phyloP scores from a whole-genome alignment of 2,329 filamentous ascomycete species.

The Davidsoniella neocaledoniae region DNA sequence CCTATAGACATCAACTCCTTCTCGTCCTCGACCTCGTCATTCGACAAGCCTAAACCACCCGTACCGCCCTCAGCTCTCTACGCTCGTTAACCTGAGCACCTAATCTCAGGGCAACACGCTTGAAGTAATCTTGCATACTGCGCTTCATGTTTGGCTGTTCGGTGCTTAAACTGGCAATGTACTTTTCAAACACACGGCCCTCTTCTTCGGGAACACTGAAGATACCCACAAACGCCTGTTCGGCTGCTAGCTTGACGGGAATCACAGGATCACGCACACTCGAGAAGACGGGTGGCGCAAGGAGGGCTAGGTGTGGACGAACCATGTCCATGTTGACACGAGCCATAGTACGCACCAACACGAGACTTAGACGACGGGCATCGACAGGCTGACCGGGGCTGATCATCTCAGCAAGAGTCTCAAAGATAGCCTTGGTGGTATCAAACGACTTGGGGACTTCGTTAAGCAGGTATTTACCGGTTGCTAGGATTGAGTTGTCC shows the following conservation, averaged over 20 bases:
- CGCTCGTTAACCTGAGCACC: conserved; percentile 79
- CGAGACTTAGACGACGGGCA: conserved; percentile 69
- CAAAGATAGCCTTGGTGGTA: conserved; percentile 61
- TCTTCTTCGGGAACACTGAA: conserved; percentile 86
- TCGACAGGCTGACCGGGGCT: conserved; percentile 65
- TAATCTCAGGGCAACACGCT: conserved; percentile 69
- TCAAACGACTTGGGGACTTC: conserved; percentile 56
- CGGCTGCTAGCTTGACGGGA: conserved; percentile 85
- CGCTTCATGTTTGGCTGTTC: conserved; percentile 58
- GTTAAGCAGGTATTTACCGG: conserved; percentile 74
- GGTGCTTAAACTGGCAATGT: conserved; percentile 52
- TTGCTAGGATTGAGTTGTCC: conserved; percentile 75
- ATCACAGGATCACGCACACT: conserved; percentile 84
- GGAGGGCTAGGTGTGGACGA: conserved; percentile 59
- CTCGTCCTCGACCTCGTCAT: conserved; percentile 88
- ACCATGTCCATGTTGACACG: conserved; percentile 65
- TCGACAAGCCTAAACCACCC: conserved; percentile 69
- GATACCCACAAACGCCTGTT: conserved; percentile 81
- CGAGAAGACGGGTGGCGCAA: conserved; percentile 75
- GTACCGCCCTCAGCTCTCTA: conserved; percentile 81
- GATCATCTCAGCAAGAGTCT: conserved; percentile 58
- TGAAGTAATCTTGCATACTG: conserved; percentile 94
- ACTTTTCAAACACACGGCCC: conserved; percentile 75
- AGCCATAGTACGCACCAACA: conserved; percentile 72
- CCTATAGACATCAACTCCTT: conserved; percentile 92